Conservation (phyloP, 768 basidiomycete genomes). For the Candolleomyces efflorescens region DNA sequence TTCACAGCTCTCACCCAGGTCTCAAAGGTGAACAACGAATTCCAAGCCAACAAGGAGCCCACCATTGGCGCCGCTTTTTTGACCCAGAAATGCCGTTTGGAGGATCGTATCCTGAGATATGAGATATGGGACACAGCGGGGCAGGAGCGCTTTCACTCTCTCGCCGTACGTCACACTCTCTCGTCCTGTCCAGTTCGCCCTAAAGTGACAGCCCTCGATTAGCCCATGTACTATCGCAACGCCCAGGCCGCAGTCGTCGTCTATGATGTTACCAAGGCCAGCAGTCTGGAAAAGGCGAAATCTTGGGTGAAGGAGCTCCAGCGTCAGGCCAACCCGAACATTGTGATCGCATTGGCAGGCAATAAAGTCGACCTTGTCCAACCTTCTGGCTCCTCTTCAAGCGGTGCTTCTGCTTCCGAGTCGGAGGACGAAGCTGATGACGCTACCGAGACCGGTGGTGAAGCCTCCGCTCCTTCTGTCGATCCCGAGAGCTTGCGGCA, state of each 20-base stretch:
- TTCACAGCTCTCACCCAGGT: constrained; percentile 9
- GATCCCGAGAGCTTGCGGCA: constrained; percentile 79
- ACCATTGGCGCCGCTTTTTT: constrained; percentile 97
- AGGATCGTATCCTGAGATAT: constrained; percentile 89
- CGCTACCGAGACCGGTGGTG: constrained; percentile 84
- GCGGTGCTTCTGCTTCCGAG: constrained; percentile 51
- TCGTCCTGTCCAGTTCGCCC: constrained; percentile 7
- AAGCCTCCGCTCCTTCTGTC: constrained; percentile 44
- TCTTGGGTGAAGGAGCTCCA: constrained; percentile 99
- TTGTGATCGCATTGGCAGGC: constrained; percentile 96
- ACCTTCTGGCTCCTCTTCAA: constrained; percentile 48
- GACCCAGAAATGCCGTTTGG: constrained; percentile 92
- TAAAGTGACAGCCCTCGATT: neutral
- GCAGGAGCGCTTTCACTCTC: constrained; percentile 96
- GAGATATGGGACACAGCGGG: constrained; percentile 98
- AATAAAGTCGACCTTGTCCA: constrained; percentile 95
- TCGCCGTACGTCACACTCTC: constrained; percentile 62
- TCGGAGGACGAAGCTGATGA: constrained; percentile 90
- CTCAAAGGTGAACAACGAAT: constrained; percentile 83
- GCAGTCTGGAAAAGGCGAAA: constrained; percentile 97
- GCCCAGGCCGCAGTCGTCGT: constrained; percentile 98
- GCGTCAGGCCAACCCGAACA: constrained; percentile 97
- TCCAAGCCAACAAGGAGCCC: constrained; percentile 98
- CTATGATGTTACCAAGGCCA: constrained; percentile 95
- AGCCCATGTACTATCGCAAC: constrained; percentile 99